Evolutionary conservation across 768 basidiomycete species (phyloP), one percentile per base, ranked within the genome.

Genomic region (Boletus edulis): DNA sequence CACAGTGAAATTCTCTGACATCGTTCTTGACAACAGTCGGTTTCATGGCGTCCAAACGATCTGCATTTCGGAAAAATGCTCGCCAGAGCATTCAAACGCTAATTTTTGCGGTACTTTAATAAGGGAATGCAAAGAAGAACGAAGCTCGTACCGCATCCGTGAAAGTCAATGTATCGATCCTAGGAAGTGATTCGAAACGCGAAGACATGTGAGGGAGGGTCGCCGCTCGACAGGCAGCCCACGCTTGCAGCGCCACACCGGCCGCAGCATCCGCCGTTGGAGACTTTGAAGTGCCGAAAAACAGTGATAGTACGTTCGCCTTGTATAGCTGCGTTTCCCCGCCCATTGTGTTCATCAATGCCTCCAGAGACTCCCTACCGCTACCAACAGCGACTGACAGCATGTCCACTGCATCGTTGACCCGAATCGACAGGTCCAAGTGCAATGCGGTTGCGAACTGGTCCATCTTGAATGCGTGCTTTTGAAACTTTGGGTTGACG

Each of bases 381-480:
- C 56, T 38, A 27, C 17, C 40, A 2, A 1, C 22, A 14, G 63
- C 45, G 2, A 69, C 49, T 0, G 80, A 79, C 8, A 78, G 56
- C 47, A 81, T 56, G 45, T 83, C 79, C 27, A 79, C 71, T 1
- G 66, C 80, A 13, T 52, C 52, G 13, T 46, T 51, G 13, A 80
- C 70, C 10, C 62, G 65, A 11, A 79, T 48, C 0, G 62, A 68
- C 8, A 73, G 44, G 52, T 83, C 81, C 10, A 64, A 43, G 60
- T 68, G 71, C 15, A 84, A 58, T 2, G 78, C 67, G 5, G 72
- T 55, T 0, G 74, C 70, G 1, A 83, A 59, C 38, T 67, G 70
- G 57, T 82, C 81, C 79, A 81, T 78, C 34, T 66, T 63, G 43
- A 83, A 79, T 0, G 75, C 73, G 46, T 71, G 65, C 54, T 78